Percentiles rank a stretch among this genome's conserved stretches.
phyloP scores from a whole-genome alignment of 768 basidiomycete species.

The Dacryopinax spathularia region DNA sequence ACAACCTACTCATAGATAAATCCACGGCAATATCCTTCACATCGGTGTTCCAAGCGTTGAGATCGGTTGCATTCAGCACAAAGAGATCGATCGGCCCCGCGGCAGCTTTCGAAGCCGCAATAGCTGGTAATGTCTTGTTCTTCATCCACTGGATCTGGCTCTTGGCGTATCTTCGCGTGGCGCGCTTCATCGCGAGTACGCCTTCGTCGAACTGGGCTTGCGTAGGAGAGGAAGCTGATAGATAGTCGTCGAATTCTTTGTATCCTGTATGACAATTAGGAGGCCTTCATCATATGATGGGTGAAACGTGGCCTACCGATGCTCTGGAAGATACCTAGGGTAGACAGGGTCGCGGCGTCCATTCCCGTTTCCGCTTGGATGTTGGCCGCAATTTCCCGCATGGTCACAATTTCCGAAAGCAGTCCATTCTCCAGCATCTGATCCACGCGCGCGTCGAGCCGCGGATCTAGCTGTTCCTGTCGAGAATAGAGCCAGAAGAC shows the following conservation, averaged over 20 bases:
- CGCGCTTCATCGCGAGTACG: conserved; percentile 65
- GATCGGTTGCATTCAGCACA: conserved; percentile 56
- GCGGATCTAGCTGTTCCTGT: conserved; percentile 41
- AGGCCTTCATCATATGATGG: neutral
- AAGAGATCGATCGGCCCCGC: conserved; percentile 32
- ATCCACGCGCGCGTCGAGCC: conserved; percentile 71
- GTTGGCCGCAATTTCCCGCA: conserved; percentile 26
- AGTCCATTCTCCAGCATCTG: conserved; percentile 82
- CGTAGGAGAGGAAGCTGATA: conserved; percentile 31
- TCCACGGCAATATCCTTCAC: conserved; percentile 39
- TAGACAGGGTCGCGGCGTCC: conserved; percentile 37
- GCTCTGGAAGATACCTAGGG: conserved; percentile 81
- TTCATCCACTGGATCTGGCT: conserved; percentile 84
- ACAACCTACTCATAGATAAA: conserved; percentile 23
- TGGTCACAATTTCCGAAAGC: conserved; percentile 54
- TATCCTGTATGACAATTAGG: conserved; percentile 44
- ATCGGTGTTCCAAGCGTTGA: conserved; percentile 42
- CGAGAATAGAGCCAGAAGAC: conserved; percentile 86
- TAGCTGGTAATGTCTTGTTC: conserved; percentile 71
- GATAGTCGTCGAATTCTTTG: conserved; percentile 69
- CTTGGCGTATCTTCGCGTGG: conserved; percentile 83
- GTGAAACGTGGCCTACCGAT: conserved; percentile 45
- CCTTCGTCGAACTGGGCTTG: conserved; percentile 38
- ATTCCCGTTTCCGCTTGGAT: neutral
- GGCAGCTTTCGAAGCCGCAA: conserved; percentile 34